Evolutionary conservation across 306 rosid species (phyloP).

Genomic region (Acacia crassicarpa): DNA sequence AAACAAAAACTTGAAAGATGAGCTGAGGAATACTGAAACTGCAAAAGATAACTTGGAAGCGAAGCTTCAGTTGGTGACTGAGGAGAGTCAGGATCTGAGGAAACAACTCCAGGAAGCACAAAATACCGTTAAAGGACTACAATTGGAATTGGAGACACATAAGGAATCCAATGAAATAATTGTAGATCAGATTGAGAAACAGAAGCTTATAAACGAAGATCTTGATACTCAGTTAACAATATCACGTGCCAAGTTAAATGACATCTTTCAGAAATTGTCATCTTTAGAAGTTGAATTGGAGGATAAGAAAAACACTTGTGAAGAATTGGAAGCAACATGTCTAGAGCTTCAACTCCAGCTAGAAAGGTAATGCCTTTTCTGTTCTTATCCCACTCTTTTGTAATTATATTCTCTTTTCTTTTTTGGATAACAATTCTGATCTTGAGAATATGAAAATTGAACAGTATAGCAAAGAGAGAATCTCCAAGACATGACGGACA

Average conservation of each 20-base stretch:
- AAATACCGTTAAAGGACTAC: constrained; percentile 50
- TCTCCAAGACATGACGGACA: constrained; percentile 44
- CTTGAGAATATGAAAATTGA: constrained; percentile 18
- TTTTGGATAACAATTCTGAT: constrained; percentile 29
- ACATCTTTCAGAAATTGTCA: constrained; percentile 62
- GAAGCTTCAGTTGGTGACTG: constrained; percentile 43
- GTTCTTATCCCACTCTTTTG: not conserved
- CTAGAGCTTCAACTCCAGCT: constrained; percentile 89
- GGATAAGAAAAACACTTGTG: constrained; percentile 67
- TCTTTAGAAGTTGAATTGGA: constrained; percentile 80
- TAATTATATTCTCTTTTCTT: not conserved
- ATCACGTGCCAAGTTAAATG: constrained; percentile 54
- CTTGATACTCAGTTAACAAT: constrained; percentile 69
- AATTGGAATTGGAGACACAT: constrained; percentile 50
- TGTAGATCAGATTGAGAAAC: constrained; percentile 62
- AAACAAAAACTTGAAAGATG: constrained; percentile 53
- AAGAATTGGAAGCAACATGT: constrained; percentile 81
- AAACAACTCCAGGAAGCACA: constrained; percentile 67
- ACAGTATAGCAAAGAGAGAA: constrained; percentile 72
- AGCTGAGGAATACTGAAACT: constrained; percentile 47
- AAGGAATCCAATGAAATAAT: constrained; percentile 48
- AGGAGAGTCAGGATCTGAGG: constrained; percentile 47
- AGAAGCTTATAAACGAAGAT: constrained; percentile 64
- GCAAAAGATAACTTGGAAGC: constrained; percentile 54
- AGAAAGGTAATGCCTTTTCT: constrained; percentile 54